These are phyloP conservation scores for Picea sitchensis DNA, from an alignment of 75 land plant species.

Conservation along the genomic window DNA sequence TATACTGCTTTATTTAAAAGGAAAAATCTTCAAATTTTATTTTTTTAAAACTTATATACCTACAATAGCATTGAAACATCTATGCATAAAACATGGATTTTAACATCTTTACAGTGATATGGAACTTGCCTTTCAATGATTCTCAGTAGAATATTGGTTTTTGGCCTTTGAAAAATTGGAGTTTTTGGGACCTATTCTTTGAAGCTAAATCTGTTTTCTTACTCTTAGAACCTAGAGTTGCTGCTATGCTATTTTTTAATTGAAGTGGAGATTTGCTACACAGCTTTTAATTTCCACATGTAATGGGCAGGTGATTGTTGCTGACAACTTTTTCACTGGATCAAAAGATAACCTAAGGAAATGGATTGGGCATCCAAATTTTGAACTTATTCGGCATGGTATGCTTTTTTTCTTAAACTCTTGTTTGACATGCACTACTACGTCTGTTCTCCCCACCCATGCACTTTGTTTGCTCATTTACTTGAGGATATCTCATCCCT, in stretches of 20 bases:
- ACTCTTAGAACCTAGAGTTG: neutral
- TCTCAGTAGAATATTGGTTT: neutral
- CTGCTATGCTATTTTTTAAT: neutral
- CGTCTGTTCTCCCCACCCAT: neutral
- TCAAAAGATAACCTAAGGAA: constrained; percentile 62
- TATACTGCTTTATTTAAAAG: constrained; percentile 4
- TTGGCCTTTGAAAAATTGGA: neutral
- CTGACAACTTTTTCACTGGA: constrained; percentile 68
- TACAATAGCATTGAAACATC: neutral
- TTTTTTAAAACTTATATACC: neutral
- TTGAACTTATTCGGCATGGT: constrained; percentile 80
- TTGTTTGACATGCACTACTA: neutral
- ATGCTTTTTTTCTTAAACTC: neutral
- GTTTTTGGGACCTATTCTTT: neutral
- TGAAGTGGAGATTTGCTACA: neutral
- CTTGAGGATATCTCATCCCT: neutral
- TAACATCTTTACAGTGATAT: neutral
- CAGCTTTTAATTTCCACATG: neutral
- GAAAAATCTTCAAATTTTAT: neutral
- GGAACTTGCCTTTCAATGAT: neutral
- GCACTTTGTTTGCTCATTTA: neutral
- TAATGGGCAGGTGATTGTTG: constrained; percentile 50
- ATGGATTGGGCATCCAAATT: constrained; percentile 74
- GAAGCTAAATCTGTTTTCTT: neutral
- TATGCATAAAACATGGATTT: neutral